Base-by-base conservation (phyloP, 2,329 filamentous ascomycete genomes). In the Xylaria sp. region DNA sequence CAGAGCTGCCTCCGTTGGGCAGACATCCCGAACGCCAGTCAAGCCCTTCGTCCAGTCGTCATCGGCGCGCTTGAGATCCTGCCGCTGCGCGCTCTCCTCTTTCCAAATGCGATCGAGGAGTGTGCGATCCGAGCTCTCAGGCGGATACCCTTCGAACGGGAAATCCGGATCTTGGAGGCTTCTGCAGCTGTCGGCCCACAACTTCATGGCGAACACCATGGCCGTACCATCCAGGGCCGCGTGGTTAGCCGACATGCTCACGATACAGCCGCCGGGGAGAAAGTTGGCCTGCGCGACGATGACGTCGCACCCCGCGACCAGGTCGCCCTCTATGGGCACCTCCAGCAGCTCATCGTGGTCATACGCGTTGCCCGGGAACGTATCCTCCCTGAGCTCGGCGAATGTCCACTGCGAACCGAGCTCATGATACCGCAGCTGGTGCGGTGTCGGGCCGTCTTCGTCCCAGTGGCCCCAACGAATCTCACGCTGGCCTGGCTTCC, bases 391-490 rank as follows among this genome's bases (percentile, higher is more conserved):
- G 8, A 75, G 52, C 1, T 68, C 68, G 0, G 56, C 72, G 41
- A 66, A 75, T 23, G 44, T 59, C 9, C 63, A 12, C 7, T 62
- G 54, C 0, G 63, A n/a, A 1, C 64, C 28, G 1, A 71, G 68
- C 28, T 72, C 55, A 3, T 73, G 70, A 52, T 58, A 81, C 89
- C 20, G 80, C 76, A 63, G 83, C 83, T 20, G 81, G 81, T 7
- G 71, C 83, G 12, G 80, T 4, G 65, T 25, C 50, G 50, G 50
- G 1, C 50, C 50, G 10, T 34, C 9, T 12, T n/a, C 20, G 4
- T 37, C n/a, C n/a, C 18, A 37, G 8, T 3, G 7, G 4, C 10
- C 32, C 62, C 72, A 72, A 10, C 72, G 70, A 28, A 74, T 65
- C 59, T 75, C 73, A 6, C 66, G 71, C 65, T 75, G 71, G 1